Evolutionary conservation across 1,284 basidiomycete species (phyloP).

Genomic region (Pseudozyma sp.): DNA sequence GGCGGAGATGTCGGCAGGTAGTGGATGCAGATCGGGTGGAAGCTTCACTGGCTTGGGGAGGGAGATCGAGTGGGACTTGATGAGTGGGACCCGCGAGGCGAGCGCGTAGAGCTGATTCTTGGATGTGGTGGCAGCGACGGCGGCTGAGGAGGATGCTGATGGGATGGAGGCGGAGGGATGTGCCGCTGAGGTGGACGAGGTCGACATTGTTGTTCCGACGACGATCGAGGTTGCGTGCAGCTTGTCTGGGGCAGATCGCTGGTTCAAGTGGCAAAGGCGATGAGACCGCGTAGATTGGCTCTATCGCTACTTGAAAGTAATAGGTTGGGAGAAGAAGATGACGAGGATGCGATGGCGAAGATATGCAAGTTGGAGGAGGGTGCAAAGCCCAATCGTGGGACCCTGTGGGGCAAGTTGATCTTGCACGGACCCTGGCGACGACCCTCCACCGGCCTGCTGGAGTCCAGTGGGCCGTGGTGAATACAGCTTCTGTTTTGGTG

Average conservation of each 20-base stretch:
- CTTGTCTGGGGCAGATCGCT: neutral
- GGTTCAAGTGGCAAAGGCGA: neutral
- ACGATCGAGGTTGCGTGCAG: neutral
- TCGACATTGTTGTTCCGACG: conserved; percentile 8
- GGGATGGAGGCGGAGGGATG: neutral
- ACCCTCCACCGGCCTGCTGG: too few species aligned
- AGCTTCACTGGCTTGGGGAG: conserved; percentile 36
- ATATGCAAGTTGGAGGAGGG: too few species aligned
- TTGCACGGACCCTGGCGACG: too few species aligned
- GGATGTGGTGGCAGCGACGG: neutral
- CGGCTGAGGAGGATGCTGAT: neutral
- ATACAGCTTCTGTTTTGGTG: too few species aligned
- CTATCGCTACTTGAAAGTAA: too few species aligned
- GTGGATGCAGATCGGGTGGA: conserved; percentile 51
- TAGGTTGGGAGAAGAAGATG: too few species aligned
- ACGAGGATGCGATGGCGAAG: too few species aligned
- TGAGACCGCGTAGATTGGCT: too few species aligned
- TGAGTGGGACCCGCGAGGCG: conserved; percentile 50
- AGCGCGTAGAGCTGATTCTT: conserved; percentile 47
- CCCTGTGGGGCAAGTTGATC: too few species aligned
- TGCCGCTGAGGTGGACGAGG: neutral
- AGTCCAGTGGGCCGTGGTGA: too few species aligned
- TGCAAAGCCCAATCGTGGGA: too few species aligned
- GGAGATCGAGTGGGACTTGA: conserved; percentile 54
- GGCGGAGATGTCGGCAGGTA: conserved; percentile 53